A percentile compares a stretch with the other conserved stretches of the same genome.
Evolutionary conservation across 2,329 filamentous ascomycete genomes (phyloP).

Genomic region (Colletotrichum sp.): DNA sequence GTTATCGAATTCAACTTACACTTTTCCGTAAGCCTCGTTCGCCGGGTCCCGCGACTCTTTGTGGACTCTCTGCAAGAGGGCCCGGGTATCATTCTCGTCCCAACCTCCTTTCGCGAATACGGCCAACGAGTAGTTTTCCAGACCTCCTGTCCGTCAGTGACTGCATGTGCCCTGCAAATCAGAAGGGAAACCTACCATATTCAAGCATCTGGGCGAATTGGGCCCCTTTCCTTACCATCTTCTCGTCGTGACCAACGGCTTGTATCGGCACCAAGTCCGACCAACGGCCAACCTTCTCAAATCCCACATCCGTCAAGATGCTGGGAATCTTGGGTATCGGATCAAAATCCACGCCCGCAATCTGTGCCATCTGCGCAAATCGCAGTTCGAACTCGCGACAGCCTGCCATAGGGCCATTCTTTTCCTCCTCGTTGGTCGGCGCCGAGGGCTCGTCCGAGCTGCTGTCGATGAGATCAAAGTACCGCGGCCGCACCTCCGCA

Average conservation of each 20-base stretch:
- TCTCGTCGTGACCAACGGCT: conserved; percentile 42
- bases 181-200: conserved; percentile 31
- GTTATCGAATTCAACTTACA: conserved; percentile 29
- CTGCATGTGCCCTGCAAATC: background rate
- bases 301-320: conserved; percentile 41
- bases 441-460: conserved; percentile 30
- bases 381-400: conserved; percentile 39
- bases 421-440: conserved; percentile 6
- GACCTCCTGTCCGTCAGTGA: background rate
- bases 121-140: conserved; percentile 35
- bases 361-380: conserved; percentile 29
- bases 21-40: conserved; percentile 32
- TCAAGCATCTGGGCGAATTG: conserved; percentile 40
- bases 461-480: conserved; percentile 42
- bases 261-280: conserved; percentile 46
- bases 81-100: conserved; percentile 34
- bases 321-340: conserved; percentile 38
- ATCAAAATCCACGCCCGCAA: conserved; percentile 42
- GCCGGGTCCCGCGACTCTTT: conserved; percentile 33
- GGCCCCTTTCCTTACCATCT: conserved; percentile 39
- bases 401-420: conserved; percentile 21
- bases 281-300: conserved; percentile 42
- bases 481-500: conserved; percentile 43
- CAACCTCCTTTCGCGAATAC: conserved; percentile 36
- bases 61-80: conserved; percentile 33